Evolutionary conservation across 1,284 basidiomycete genomes (phyloP), one percentile per base, ranked within the genome.

Genomic region (Leucoagaricus sp.): DNA sequence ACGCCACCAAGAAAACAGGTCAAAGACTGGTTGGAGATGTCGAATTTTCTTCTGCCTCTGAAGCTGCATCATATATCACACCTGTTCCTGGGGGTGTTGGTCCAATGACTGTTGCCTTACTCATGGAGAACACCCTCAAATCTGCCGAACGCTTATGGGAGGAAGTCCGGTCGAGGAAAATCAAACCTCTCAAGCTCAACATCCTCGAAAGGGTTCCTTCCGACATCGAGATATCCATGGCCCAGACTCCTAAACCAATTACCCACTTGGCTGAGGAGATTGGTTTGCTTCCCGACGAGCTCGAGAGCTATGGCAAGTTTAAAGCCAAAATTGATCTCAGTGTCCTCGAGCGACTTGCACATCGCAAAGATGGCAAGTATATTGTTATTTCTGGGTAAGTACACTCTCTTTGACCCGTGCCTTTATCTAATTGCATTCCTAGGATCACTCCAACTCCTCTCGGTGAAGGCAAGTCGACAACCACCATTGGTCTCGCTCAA

Each of bases 1-100:
- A 98, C 73, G 69, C 83, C 3, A 87, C 87, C 64, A 98, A 96
- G 75, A 99, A 99, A 77, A 91, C 92, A 7, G 97, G 97, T 45
- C 91, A 96, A 69, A 90, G 97, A 60, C 84, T 99, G 17, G 95
- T 99, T 58, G 97, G 97, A 49, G 97, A 99, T 73, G 94, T 99
- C 58, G 89, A 98, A 67, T 98, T 86, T 69, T 81, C 82, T 4
- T 83, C 88, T 12, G 96, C 93, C 31, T 77, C 83, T 49, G 70
- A 81, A 55, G 86, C 92, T 60, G 96, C 96, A 6, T 89, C 90
- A 3, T 79, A 89, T 72, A 98, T 99, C 69, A 99, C 97, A 0
- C 97, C 97, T 42, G 97, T 99, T 15, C 97, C 97, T 0, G 95
- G 95, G 69, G 97, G 97, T 62, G 97, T 99, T 54, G 97, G 97